Base-by-base conservation (phyloP, 108 stramenopile species). In the Skeletonema menzelii region DNA sequence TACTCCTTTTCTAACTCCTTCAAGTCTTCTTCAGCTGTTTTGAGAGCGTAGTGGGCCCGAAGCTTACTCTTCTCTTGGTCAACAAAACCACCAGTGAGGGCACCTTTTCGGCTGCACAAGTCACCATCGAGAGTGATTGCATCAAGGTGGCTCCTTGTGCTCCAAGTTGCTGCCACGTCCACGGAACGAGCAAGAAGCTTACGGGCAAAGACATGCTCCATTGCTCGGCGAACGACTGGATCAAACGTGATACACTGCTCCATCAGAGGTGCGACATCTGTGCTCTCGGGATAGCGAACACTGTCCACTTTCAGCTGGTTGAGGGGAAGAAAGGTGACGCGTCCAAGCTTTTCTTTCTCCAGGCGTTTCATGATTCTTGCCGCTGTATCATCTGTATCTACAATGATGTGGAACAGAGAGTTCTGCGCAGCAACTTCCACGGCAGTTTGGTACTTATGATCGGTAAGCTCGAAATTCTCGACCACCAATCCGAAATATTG, bases 71-170 rank as follows among this genome's bases (percentile, higher is more conserved):
- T 92, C 8, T 65, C 56, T 6, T 63, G 65, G 69, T 96, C 96
- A 14, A 94, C 84, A 69, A 85, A 97, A 14, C 98, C 98, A 26
- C 98, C 98, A 8, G 93, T 83, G 58, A 99, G 70, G 17, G 93
- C 92, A 56, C 99, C 99, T 61, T 91, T 90, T 10, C 96, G 82
- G 56, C 87, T 91, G 70, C 95, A 94, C 63, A 96, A 72, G 63
- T 99, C 98, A 24, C 99, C 99, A 38, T 98, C 96, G n/a, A 98
- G 83, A 28, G 99, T 99, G 57, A 99, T 87, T 56, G 96, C 95
- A 77, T 99, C 97, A 88, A 97, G 92, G 47, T 83, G 78, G 44
- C 83, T 70, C 44, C 86, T 78, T 24, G 69, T 62, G 34, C 84
- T 75, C 88, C 89, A 92, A 26, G 87, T 87, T 8, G 89, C 70